A percentile compares a stretch with the other conserved stretches of the same genome.
Evolutionary conservation across 306 rosid genomes (phyloP).

Genomic region (Quercus agrifolia): DNA sequence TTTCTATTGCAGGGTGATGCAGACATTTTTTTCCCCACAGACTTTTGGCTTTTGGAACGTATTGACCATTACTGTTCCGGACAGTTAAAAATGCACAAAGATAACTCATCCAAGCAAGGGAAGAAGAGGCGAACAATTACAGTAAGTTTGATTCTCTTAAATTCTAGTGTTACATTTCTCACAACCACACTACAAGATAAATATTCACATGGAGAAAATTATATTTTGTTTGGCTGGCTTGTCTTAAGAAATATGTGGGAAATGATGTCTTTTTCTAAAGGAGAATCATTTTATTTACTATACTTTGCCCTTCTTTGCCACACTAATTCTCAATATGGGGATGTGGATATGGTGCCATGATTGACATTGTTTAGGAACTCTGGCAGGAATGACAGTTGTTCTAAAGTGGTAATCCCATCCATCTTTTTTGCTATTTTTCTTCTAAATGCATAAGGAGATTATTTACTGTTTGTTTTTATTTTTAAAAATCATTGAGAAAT

Average conservation of each 20-base stretch:
- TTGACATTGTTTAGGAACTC: not conserved
- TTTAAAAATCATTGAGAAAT: not conserved
- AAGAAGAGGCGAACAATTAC: conserved; percentile 82
- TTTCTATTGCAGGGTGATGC: conserved; percentile 78
- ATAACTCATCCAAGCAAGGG: conserved; percentile 57
- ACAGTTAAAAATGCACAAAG: conserved; percentile 51
- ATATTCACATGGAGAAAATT: not conserved
- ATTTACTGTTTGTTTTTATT: not conserved
- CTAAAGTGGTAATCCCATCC: not conserved
- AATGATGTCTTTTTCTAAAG: not conserved
- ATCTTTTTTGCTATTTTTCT: not conserved
- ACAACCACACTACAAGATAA: not conserved
- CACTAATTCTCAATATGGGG: not conserved
- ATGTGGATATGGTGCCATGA: not conserved
- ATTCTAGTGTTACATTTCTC: not conserved
- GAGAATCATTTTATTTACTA: not conserved
- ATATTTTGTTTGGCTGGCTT: not conserved
- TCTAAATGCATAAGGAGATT: not conserved
- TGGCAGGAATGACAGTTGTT: not conserved
- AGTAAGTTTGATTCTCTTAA: conserved; percentile 41
- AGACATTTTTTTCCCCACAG: conserved; percentile 93
- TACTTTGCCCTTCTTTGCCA: not conserved
- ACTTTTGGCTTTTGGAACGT: conserved; percentile 78
- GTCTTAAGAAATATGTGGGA: not conserved
- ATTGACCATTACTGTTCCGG: conserved; percentile 94